Evolutionary conservation across 208 protist species (phyloP).

Genomic region (Strigomonas galati): DNA sequence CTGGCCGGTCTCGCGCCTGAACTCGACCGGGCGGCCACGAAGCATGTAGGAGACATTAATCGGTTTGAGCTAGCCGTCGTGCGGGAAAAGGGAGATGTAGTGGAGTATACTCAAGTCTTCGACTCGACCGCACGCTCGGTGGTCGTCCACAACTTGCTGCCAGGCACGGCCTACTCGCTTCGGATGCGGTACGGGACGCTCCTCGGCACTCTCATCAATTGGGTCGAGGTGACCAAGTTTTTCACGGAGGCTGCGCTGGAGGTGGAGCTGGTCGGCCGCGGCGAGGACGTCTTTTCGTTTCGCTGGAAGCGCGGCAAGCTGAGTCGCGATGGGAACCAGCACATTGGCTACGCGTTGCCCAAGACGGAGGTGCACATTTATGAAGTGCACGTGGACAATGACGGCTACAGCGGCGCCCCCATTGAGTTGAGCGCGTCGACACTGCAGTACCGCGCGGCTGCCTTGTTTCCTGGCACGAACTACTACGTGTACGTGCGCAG

Average conservation of each 20-base stretch:
- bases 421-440: slow-evolving; percentile 27
- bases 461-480: slow-evolving; percentile 57
- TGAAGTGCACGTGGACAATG: slow-evolving; percentile 50
- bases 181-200: slow-evolving; percentile 82
- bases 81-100: slow-evolving; percentile 63
- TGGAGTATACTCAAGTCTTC: slow-evolving; percentile 54
- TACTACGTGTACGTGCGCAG: slow-evolving; percentile 76
- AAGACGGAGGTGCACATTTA: slow-evolving; percentile 36
- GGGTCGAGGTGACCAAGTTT: slow-evolving; percentile 75
- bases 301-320: slow-evolving; percentile 43
- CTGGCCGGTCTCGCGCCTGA: slow-evolving; percentile 31
- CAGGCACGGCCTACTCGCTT: slow-evolving; percentile 79
- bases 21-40: slow-evolving; percentile 36
- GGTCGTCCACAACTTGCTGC: slow-evolving; percentile 60
- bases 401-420: slow-evolving; percentile 17
- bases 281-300: slow-evolving; percentile 81
- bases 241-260: slow-evolving; percentile 66
- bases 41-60: slow-evolving; percentile 43
- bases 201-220: slow-evolving; percentile 71
- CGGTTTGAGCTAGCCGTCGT: slow-evolving; percentile 76
- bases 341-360: slow-evolving; percentile 43
- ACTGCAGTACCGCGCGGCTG: slow-evolving; percentile 38
- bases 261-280: slow-evolving; percentile 47
- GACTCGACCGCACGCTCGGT: slow-evolving; percentile 48
- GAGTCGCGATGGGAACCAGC: slow-evolving; percentile 11